phyloP scores from a whole-genome alignment of 139 green algal genomes.

The Chlorella vulgaris region DNA sequence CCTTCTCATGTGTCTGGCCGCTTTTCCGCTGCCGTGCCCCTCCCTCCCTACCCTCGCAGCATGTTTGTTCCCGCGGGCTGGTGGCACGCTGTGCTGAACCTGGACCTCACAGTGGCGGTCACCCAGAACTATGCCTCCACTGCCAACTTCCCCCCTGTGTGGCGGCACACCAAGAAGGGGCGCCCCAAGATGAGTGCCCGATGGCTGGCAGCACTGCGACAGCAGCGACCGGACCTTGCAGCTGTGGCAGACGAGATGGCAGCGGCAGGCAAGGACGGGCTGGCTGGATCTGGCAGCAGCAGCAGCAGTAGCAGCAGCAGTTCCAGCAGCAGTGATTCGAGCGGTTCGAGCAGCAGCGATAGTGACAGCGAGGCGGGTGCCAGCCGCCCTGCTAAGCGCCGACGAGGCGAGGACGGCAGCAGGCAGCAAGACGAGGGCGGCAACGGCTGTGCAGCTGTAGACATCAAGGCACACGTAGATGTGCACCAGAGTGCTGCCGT shows the following conservation, averaged over 20 bases:
- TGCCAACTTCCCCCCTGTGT: constrained; percentile 78
- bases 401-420: background rate
- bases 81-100: constrained; percentile 85
- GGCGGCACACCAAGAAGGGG: constrained; percentile 62
- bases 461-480: background rate
- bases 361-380: background rate
- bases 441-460: background rate
- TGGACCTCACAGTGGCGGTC: constrained; percentile 79
- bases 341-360: constrained; percentile 6
- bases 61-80: constrained; percentile 81
- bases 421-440: background rate
- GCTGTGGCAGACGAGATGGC: constrained; percentile 38
- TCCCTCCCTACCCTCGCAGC: constrained; percentile 9
- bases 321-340: constrained; percentile 40
- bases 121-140: constrained; percentile 69
- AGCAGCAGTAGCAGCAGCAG: constrained; percentile 36
- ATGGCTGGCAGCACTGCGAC: constrained; percentile 65
- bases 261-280: constrained; percentile 5
- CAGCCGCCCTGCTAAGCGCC: constrained; percentile 14
- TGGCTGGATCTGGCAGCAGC: constrained; percentile 34
- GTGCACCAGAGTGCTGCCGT: background rate
- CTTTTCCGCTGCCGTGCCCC: background rate
- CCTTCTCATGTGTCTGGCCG: background rate
- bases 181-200: constrained; percentile 79
- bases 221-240: constrained; percentile 68